phyloP scores from a whole-genome alignment of 192 early-diverging fungal species.

The Mortierella claussenii region DNA sequence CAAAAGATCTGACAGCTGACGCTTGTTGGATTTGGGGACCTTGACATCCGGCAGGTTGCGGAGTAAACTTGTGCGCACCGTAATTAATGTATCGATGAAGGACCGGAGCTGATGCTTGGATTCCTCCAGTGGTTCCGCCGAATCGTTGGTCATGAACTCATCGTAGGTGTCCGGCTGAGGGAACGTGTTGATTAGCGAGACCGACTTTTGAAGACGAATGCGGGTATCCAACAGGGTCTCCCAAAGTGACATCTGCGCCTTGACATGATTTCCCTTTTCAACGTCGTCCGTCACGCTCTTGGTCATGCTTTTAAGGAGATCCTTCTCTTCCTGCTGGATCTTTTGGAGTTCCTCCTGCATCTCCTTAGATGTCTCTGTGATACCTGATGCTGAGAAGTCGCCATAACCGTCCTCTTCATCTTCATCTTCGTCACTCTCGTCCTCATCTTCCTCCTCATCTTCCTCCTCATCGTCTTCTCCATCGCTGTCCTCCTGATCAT shows the following conservation, averaged over 20 bases:
- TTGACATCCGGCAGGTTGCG: conserved; percentile 39
- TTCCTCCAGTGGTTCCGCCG: conserved; percentile 38
- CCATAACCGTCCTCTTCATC: conserved; percentile 59
- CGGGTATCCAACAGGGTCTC: conserved; percentile 86
- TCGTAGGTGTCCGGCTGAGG: conserved; percentile 65
- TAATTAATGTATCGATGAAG: conserved; percentile 55
- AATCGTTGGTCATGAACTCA: conserved; percentile 42
- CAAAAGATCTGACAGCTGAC: conserved; percentile 50
- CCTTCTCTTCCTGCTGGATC: conserved; percentile 86
- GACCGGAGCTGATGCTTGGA: conserved; percentile 43
- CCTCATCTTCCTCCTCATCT: conserved; percentile 54
- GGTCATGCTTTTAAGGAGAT: conserved; percentile 81
- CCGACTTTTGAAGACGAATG: conserved; percentile 86
- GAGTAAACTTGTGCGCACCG: conserved; percentile 47
- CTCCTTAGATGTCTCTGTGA: conserved; percentile 49
- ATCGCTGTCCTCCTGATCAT: no score
- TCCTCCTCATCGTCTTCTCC: conserved; percentile 45
- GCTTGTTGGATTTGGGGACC: conserved; percentile 38
- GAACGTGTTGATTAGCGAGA: conserved; percentile 81
- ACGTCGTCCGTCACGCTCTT: conserved; percentile 80
- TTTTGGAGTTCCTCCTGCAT: conserved; percentile 72
- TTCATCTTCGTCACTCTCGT: conserved; percentile 49
- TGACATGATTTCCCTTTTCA: conserved; percentile 92
- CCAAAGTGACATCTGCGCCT: conserved; percentile 88
- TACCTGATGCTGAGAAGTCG: conserved; percentile 20